These are phyloP conservation scores for Fistulifera pelliculosa DNA, from an alignment of 108 stramenopile genomes.

Conservation along the genomic window DNA sequence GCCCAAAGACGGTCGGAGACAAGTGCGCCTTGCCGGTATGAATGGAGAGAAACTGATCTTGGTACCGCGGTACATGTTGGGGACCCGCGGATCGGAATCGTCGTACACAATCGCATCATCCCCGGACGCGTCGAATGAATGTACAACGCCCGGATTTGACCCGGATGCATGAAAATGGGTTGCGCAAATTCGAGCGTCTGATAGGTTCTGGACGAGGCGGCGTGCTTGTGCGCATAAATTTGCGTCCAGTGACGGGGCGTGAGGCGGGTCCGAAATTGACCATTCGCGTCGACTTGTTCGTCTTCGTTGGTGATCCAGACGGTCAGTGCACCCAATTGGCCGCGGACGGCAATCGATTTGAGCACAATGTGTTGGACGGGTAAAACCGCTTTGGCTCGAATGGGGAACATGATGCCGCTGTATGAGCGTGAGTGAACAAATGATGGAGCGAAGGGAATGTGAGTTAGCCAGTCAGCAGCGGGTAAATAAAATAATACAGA, in stretches of 20 bases:
- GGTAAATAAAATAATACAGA: not conserved
- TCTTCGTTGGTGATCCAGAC: constrained; percentile 68
- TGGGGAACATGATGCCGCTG: constrained; percentile 82
- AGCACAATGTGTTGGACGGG: constrained; percentile 69
- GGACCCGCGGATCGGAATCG: constrained; percentile 35
- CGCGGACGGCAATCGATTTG: constrained; percentile 56
- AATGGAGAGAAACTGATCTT: constrained; percentile 66
- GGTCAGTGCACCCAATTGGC: constrained; percentile 62
- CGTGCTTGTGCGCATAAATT: constrained; percentile 62
- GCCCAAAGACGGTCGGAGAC: constrained; percentile 51
- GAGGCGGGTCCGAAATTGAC: constrained; percentile 4
- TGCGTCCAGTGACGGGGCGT: constrained; percentile 53
- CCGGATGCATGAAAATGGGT: constrained; percentile 63
- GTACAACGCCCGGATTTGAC: constrained; percentile 61
- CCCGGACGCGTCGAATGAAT: constrained; percentile 64
- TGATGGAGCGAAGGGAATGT: not conserved
- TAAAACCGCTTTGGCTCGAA: constrained; percentile 65
- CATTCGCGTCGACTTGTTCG: constrained; percentile 4
- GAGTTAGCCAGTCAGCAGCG: not conserved
- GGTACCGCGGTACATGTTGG: constrained; percentile 28
- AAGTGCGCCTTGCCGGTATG: constrained; percentile 73
- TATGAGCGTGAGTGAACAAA: not conserved
- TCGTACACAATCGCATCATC: constrained; percentile 85
- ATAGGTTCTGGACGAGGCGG: constrained; percentile 39
- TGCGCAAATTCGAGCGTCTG: constrained; percentile 42